Percentiles rank a stretch among this genome's conserved stretches.
phyloP scores from a whole-genome alignment of 148 eudicot species.

The Spergularia bocconei region DNA sequence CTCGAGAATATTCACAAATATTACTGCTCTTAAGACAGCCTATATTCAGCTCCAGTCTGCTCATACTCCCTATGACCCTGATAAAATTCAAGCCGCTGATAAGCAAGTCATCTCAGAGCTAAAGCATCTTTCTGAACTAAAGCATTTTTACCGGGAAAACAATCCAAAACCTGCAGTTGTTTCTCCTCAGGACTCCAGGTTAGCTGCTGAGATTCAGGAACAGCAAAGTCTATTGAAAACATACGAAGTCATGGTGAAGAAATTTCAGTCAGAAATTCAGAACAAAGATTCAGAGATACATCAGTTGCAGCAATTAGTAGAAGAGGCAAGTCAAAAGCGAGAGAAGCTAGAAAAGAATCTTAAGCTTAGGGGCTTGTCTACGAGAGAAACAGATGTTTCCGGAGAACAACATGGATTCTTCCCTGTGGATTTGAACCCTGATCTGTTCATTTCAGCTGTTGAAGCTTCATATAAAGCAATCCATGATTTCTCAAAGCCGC shows the following conservation, averaged over 20 bases:
- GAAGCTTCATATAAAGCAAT: slow-evolving; percentile 80
- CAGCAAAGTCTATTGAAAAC: slow-evolving; percentile 93
- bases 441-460: slow-evolving; percentile 68
- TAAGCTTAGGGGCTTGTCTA: slow-evolving; percentile 83
- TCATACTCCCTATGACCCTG: slow-evolving; percentile 97
- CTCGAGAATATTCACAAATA: slow-evolving; percentile 63
- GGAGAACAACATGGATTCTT: slow-evolving; percentile 50
- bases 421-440: slow-evolving; percentile 66
- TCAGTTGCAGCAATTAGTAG: slow-evolving; percentile 80
- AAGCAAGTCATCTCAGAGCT: slow-evolving; percentile 87
- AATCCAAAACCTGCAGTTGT: slow-evolving; percentile 71
- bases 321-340: slow-evolving; percentile 76
- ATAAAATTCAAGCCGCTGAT: slow-evolving; percentile 92
- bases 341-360: slow-evolving; percentile 86
- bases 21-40: slow-evolving; percentile 83
- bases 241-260: slow-evolving; percentile 95
- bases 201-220: slow-evolving; percentile 98
- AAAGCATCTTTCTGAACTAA: slow-evolving; percentile 81
- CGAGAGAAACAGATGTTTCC: slow-evolving; percentile 58
- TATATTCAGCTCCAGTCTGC: slow-evolving; percentile 93
- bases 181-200: slow-evolving; percentile 89
- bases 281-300: slow-evolving; percentile 86
- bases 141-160: slow-evolving; percentile 89
- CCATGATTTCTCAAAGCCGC: slow-evolving; percentile 93
- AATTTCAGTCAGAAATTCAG: slow-evolving; percentile 90